These are phyloP conservation scores for Globisporangium paddicum DNA, from an alignment of 352 stramenopile species.

Conservation along the genomic window DNA sequence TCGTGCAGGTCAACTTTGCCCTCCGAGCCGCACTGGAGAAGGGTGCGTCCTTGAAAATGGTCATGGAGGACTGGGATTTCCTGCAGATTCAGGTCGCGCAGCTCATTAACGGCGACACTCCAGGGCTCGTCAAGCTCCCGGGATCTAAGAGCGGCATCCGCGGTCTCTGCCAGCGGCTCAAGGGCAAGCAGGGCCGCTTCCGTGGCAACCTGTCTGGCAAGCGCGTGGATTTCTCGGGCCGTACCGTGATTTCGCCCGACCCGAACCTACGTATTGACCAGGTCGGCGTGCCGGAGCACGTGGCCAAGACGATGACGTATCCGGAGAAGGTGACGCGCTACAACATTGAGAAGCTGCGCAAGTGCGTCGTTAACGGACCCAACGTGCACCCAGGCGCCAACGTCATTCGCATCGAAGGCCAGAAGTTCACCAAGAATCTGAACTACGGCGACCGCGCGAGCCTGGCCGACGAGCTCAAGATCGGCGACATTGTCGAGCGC, in stretches of 20 bases:
- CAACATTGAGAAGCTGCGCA: conserved; percentile 96
- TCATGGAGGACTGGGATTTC: conserved; percentile 99
- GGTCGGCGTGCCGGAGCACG: conserved; percentile 92
- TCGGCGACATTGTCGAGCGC: conserved; percentile 98
- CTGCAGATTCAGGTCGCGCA: conserved; percentile 97
- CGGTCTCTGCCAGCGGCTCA: conserved; percentile 97
- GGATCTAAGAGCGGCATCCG: conserved; percentile 93
- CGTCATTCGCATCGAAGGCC: conserved; percentile 78
- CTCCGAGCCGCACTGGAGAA: conserved; percentile 93
- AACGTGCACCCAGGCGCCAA: conserved; percentile 97
- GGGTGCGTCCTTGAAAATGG: conserved; percentile 96
- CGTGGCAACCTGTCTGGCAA: conserved; percentile 99
- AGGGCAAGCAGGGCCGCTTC: conserved; percentile 98
- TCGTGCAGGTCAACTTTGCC: conserved; percentile 98
- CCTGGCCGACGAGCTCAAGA: conserved; percentile 91
- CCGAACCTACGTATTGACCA: conserved; percentile 96
- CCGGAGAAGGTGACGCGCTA: conserved; percentile 96
- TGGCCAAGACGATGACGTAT: conserved; percentile 99
- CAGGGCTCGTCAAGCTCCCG: conserved; percentile 94
- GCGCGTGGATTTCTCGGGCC: conserved; percentile 98
- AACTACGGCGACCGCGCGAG: conserved; percentile 93
- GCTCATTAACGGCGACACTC: conserved; percentile 99
- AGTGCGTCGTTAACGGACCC: conserved; percentile 95
- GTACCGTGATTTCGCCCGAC: conserved; percentile 99
- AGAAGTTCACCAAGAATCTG: conserved; percentile 89